Percentiles rank a stretch among this genome's conserved stretches.
These are phyloP conservation scores for Calcarisporium arbuscula DNA, from an alignment of 2,329 filamentous ascomycete species.

Conservation along the genomic window DNA sequence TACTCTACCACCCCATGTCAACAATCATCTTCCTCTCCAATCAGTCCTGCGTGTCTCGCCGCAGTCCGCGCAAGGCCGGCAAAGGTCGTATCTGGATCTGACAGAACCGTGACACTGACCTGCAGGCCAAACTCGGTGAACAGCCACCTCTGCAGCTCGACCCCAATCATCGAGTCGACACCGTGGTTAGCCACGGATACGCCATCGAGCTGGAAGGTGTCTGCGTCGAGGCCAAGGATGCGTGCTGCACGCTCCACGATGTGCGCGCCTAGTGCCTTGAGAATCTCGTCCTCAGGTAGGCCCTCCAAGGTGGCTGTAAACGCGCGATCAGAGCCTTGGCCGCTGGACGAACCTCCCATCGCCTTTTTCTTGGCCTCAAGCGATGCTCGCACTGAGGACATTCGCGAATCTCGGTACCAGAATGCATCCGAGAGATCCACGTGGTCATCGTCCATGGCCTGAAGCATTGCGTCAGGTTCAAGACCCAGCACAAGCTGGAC, in stretches of 20 bases:
- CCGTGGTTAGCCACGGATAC: slow-evolving; percentile 22
- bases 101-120: too few species aligned
- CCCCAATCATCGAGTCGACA: slow-evolving; percentile 30
- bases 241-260: slow-evolving; percentile 12
- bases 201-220: slow-evolving; percentile 8
- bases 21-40: too few species aligned
- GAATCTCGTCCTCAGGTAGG: slow-evolving; percentile 8
- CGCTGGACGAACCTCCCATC: too few species aligned
- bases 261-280: slow-evolving; percentile 10
- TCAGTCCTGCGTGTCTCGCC: too few species aligned
- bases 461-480: slow-evolving; percentile 14
- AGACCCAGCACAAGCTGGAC: slow-evolving; percentile 21
- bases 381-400: slow-evolving; percentile 9
- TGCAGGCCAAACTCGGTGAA: slow-evolving; percentile 30
- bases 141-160: slow-evolving; percentile 28
- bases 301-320: slow-evolving; percentile 12
- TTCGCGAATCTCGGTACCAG: slow-evolving; percentile 20
- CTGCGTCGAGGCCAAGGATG: too few species aligned
- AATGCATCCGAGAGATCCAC: slow-evolving; percentile 12
- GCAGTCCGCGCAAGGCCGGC: too few species aligned
- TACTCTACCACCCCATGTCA: too few species aligned
- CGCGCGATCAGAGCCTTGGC: too few species aligned
- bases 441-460: slow-evolving; percentile 11
- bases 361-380: slow-evolving; percentile 1
- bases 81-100: too few species aligned